These are phyloP conservation scores for Penicillium canariense DNA, from an alignment of 495 filamentous ascomycete species.

Conservation along the genomic window DNA sequence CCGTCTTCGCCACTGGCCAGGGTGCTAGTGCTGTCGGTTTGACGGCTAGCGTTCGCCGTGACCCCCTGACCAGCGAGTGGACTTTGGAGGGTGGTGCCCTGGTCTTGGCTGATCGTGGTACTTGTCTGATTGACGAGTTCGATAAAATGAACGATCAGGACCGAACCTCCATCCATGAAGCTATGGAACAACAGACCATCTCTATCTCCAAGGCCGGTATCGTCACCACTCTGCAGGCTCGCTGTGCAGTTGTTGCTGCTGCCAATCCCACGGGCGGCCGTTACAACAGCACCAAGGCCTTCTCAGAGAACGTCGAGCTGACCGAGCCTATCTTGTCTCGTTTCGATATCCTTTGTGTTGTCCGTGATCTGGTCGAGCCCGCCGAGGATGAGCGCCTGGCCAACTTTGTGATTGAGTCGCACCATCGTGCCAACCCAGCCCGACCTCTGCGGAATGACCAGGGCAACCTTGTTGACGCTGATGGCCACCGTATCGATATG, in stretches of 20 bases:
- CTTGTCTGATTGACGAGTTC: conserved; percentile 98
- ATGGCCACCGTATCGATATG: conserved; percentile 49
- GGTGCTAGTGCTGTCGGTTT: conserved; percentile 97
- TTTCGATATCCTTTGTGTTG: conserved; percentile 97
- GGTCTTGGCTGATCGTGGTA: conserved; percentile 92
- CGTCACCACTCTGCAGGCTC: conserved; percentile 95
- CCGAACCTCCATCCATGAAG: conserved; percentile 97
- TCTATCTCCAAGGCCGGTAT: conserved; percentile 99
- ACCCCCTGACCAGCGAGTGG: conserved; percentile 96
- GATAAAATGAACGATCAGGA: conserved; percentile 99
- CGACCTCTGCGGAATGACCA: conserved; percentile 51
- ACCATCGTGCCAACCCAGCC: conserved; percentile 82
- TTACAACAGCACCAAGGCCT: conserved; percentile 95
- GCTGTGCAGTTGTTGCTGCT: conserved; percentile 94
- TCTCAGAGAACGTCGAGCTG: conserved; percentile 92
- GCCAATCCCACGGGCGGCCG: conserved; percentile 95
- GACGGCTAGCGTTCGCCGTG: conserved; percentile 91
- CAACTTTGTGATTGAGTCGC: conserved; percentile 90
- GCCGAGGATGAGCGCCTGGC: conserved; percentile 93
- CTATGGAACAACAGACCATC: conserved; percentile 99
- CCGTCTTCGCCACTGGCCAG: conserved; percentile 97
- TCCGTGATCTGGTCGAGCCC: conserved; percentile 96
- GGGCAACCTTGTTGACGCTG: conserved; percentile 61
- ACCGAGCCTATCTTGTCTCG: conserved; percentile 97
- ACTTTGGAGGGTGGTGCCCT: conserved; percentile 96